Percentiles rank a stretch among this genome's conserved stretches.
phyloP scores from a whole-genome alignment of 1,284 basidiomycete species.

The Microbotryomycetes sp. region DNA sequence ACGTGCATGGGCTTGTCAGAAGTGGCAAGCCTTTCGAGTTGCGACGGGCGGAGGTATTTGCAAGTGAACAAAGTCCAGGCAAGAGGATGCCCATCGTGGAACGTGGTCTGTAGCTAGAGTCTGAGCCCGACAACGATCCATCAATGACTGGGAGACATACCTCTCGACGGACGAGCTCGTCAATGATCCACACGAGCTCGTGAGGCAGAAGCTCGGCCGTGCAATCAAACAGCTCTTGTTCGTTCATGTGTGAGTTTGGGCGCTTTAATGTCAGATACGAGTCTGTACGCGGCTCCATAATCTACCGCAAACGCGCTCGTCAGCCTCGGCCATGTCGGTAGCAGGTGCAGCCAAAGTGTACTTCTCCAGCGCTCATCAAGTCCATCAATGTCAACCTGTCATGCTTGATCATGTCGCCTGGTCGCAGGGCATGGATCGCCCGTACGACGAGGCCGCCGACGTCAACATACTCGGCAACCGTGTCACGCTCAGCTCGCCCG shows the following conservation, averaged over 20 bases:
- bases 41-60: conserved; percentile 60
- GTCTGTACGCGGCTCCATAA: conserved; percentile 83
- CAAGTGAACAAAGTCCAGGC: conserved; percentile 79
- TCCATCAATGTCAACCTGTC: conserved; percentile 17
- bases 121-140: neutral
- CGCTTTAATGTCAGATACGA: conserved; percentile 43
- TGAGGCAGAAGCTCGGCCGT: conserved; percentile 55
- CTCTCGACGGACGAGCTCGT: conserved; percentile 70
- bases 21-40: conserved; percentile 43
- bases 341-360: neutral
- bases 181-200: conserved; percentile 81
- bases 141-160: conserved; percentile 46
- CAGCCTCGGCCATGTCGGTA: neutral
- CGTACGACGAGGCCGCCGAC: neutral
- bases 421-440: neutral
- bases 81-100: conserved; percentile 75
- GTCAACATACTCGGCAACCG: neutral
- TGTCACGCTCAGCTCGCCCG: neutral
- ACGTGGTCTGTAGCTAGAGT: conserved; percentile 57
- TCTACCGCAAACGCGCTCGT: conserved; percentile 46
- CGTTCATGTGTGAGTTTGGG: conserved; percentile 42
- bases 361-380: conserved; percentile 28
- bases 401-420: conserved; percentile 14
- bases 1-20: conserved; percentile 44
- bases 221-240: conserved; percentile 53